A percentile compares a stretch with the other conserved stretches of the same genome.
These are phyloP conservation scores for Sporobolomyces pararoseus DNA, from an alignment of 768 basidiomycete genomes.

Conservation along the genomic window DNA sequence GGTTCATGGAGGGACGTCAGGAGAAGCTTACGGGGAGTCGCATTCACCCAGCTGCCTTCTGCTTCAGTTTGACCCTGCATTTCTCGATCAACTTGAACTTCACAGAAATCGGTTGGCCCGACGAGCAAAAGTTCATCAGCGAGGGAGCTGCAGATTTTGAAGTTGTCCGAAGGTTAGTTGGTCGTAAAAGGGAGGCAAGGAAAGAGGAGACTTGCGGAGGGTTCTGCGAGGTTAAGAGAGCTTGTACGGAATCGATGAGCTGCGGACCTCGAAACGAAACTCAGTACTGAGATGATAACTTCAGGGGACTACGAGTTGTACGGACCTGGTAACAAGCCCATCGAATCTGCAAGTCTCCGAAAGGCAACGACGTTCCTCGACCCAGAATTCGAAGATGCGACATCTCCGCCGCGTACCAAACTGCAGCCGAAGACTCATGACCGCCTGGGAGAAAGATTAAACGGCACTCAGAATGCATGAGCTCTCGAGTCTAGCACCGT, in stretches of 20 bases:
- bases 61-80: no score
- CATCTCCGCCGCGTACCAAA: slow-evolving; percentile 1
- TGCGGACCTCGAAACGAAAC: neutral
- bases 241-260: slow-evolving; percentile 1
- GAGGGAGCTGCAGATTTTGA: neutral
- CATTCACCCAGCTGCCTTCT: no score
- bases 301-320: no score
- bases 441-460: no score
- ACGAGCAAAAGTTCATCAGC: neutral
- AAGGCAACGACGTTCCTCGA: neutral
- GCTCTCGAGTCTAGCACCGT: no score
- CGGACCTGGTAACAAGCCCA: slow-evolving; percentile 3
- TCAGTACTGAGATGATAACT: no score
- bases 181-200: neutral
- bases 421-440: neutral
- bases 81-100: neutral
- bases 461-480: no score
- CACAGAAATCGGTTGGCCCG: neutral
- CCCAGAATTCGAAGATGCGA: neutral
- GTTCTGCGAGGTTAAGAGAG: neutral
- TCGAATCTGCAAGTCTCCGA: neutral
- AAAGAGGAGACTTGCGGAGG: neutral
- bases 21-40: no score
- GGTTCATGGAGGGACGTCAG: no score
- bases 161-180: no score